Base-by-base conservation (phyloP, 148 eudicot genomes). In the Vaccinium vitisidaea region DNA sequence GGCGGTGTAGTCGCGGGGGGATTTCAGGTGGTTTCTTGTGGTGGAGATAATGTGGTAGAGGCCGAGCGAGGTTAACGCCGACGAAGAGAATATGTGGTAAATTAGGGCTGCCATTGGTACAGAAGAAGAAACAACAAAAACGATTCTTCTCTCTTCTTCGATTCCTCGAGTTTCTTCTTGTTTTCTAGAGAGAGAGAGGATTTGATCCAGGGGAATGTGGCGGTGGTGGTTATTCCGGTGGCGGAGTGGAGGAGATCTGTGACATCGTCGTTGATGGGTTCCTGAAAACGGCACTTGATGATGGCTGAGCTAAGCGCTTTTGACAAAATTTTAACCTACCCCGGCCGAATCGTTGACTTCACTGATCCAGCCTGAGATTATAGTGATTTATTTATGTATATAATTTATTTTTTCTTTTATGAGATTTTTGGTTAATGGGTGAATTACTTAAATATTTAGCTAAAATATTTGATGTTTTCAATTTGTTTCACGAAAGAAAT, bases 1-100 rank as follows among this genome's bases (percentile, higher is more conserved):
- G 84, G 98, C 91, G 75, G 79, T 56, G 94, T 89, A 94, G 50
- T 92, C 87, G 25, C 88, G 89, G 0, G 99, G 94, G 87, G 91
- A 92, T 84, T 88, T 92, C 49, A 94, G 94, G 86, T 85, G 88
- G 89, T 91, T 81, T 74, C 86, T 88, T 83, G 88, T 69, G 90
- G 92, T 83, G 91, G 87, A 87, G 92, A 89, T 88, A 16, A 96
- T 91, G 84, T 96, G 93, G 93, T 96, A 96, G 0, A 94, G 36
- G 2, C 95, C 94, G 6, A 92, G 82, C 0, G 91, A 81, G 0
- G 90, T 1, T 16, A 94, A 83, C 1, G 84, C 83, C 25, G 91
- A 56, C 1, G 94, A 92, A 9, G 93, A 71, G 74, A 93, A 86
- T 10, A 91, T n/a, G 50, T 93, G 90, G 84, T 92, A 93, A 1